phyloP scores from a whole-genome alignment of 352 stramenopile species.

The Phytophthora citricola region DNA sequence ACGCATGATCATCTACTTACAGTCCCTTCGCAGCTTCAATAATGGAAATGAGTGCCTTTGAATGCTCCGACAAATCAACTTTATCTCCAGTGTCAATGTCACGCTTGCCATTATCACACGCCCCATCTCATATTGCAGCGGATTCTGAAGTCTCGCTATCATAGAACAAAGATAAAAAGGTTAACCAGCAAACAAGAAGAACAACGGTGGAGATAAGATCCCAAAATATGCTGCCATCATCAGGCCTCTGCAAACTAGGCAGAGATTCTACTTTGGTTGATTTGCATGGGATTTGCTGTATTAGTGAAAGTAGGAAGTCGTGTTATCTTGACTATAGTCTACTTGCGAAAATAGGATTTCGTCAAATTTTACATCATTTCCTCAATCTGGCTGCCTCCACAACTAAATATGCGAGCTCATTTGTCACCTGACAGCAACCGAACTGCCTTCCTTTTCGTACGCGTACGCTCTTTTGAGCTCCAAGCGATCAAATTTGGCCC shows the following conservation, averaged over 20 bases:
- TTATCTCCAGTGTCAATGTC: slow-evolving; percentile 21
- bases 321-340: no score
- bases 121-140: slow-evolving; percentile 42
- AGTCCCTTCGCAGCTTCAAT: slow-evolving; percentile 54
- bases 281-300: no score
- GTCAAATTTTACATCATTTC: no score
- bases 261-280: no score
- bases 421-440: slow-evolving; percentile 42
- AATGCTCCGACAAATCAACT: slow-evolving; percentile 57
- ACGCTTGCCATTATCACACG: slow-evolving; percentile 61
- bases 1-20: slow-evolving; percentile 29
- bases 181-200: slow-evolving; percentile 6
- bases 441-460: slow-evolving; percentile 44
- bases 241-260: no score
- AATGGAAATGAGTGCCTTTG: slow-evolving; percentile 55
- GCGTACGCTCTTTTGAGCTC: slow-evolving; percentile 52
- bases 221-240: slow-evolving; percentile 66
- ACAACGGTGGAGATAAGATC: slow-evolving; percentile 29
- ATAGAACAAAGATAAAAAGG: background rate
- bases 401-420: background rate
- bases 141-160: slow-evolving; percentile 51
- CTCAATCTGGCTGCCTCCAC: no score
- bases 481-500: slow-evolving; percentile 70
- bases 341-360: no score
- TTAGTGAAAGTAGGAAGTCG: no score